These are phyloP conservation scores for Pyricularia sp. DNA, from an alignment of 2,329 filamentous ascomycete genomes.

Conservation along the genomic window DNA sequence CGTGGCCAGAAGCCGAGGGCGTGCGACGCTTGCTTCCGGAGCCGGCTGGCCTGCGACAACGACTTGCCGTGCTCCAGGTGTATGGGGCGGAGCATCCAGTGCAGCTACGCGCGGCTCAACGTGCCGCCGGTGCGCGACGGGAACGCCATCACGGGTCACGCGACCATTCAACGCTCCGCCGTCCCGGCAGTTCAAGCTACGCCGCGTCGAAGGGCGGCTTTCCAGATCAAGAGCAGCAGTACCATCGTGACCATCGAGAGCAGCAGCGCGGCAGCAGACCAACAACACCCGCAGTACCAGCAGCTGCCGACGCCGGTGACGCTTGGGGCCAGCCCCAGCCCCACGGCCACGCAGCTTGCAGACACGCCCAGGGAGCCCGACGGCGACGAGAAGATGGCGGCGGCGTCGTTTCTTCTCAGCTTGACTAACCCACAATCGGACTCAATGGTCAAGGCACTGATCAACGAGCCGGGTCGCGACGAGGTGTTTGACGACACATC, in stretches of 20 bases:
- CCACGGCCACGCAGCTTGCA: not conserved
- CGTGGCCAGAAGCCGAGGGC: slow-evolving; percentile 18
- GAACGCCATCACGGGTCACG: not conserved
- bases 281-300: not conserved
- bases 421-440: slow-evolving; percentile 16
- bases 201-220: not conserved
- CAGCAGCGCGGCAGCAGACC: no score
- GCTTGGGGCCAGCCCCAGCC: not conserved
- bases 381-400: slow-evolving; percentile 12
- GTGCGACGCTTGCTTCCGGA: slow-evolving; percentile 19
- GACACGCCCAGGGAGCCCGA: slow-evolving; percentile 3
- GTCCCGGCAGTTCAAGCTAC: not conserved
- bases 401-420: slow-evolving; percentile 16
- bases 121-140: not conserved
- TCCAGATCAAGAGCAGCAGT: not conserved
- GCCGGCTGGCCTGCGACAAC: slow-evolving; percentile 19
- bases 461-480: slow-evolving; percentile 2
- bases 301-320: not conserved
- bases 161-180: not conserved
- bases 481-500: not conserved
- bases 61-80: slow-evolving; percentile 16
- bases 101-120: slow-evolving; percentile 12
- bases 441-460: slow-evolving; percentile 15
- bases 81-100: slow-evolving; percentile 10
- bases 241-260: not conserved